A percentile compares a stretch with the other conserved stretches of the same genome.
Evolutionary conservation across 1,139 yeast species (phyloP).

Genomic region (Magnusiomyces paraingens): DNA sequence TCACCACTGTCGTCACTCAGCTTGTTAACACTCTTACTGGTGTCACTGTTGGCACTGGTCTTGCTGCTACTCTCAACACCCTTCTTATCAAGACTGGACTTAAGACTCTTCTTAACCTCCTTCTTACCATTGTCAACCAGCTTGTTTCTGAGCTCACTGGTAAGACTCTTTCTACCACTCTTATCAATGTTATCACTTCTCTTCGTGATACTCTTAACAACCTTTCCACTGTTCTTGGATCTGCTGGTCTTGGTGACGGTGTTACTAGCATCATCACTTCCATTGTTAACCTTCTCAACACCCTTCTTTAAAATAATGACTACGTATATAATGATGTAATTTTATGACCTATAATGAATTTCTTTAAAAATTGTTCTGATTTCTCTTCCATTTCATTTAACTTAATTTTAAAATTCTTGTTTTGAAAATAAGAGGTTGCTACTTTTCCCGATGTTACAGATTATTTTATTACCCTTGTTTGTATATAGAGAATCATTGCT

Average conservation of each 20-base stretch:
- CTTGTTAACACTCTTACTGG: not conserved
- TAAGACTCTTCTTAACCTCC: conserved; percentile 2
- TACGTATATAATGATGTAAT: too few species aligned
- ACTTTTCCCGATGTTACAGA: too few species aligned
- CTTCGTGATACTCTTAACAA: not conserved
- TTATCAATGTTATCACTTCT: not conserved
- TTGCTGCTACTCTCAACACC: not conserved
- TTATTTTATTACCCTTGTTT: too few species aligned
- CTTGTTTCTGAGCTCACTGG: conserved; percentile 3
- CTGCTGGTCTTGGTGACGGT: not conserved
- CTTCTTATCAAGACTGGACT: conserved; percentile 7
- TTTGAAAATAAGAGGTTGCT: too few species aligned
- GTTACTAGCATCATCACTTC: too few species aligned
- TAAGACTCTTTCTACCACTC: not conserved
- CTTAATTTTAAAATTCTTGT: too few species aligned
- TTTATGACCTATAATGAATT: too few species aligned
- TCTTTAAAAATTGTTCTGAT: too few species aligned
- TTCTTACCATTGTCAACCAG: conserved; percentile 1
- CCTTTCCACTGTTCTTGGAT: not conserved
- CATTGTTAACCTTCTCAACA: too few species aligned
- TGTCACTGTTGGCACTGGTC: not conserved
- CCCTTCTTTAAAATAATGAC: too few species aligned
- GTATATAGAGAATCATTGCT: too few species aligned
- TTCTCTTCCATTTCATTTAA: too few species aligned
- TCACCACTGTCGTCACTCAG: conserved; percentile 2